A percentile compares a stretch with the other conserved stretches of the same genome.
Conservation (phyloP, 768 basidiomycete genomes). For the Suillus occidentalis region DNA sequence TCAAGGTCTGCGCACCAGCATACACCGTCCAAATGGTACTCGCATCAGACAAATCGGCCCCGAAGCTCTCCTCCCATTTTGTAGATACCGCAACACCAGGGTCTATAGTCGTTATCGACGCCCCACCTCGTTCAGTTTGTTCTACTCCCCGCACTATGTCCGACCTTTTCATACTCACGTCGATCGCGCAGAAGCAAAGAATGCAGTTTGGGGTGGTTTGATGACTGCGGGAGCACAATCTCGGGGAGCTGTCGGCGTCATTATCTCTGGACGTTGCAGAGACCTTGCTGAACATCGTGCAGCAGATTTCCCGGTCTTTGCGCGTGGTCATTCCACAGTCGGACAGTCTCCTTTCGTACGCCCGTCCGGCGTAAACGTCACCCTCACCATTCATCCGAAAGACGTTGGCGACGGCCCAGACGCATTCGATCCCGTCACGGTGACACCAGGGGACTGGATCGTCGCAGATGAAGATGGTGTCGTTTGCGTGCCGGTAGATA, state of each 20-base stretch:
- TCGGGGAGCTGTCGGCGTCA: constrained; percentile 67
- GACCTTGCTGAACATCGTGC: constrained; percentile 78
- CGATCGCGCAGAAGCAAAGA: constrained; percentile 55
- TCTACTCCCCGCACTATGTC: constrained; percentile 14
- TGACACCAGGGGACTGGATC: constrained; percentile 79
- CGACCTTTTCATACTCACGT: neutral
- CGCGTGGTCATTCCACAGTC: constrained; percentile 78
- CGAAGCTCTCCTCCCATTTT: constrained; percentile 70
- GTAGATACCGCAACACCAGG: constrained; percentile 73
- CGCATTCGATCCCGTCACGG: constrained; percentile 51
- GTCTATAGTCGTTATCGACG: constrained; percentile 71
- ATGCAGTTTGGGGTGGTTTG: constrained; percentile 90
- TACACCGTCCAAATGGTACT: constrained; percentile 87
- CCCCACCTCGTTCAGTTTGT: constrained; percentile 60
- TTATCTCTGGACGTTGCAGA: constrained; percentile 84
- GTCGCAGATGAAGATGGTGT: constrained; percentile 90
- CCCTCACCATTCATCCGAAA: constrained; percentile 46
- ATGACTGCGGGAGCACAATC: constrained; percentile 86
- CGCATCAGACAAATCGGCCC: constrained; percentile 54
- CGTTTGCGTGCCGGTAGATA: constrained; percentile 66
- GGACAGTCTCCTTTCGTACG: constrained; percentile 86
- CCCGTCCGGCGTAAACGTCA: constrained; percentile 70
- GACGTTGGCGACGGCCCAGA: constrained; percentile 33
- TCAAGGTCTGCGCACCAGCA: constrained; percentile 70
- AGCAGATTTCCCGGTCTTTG: constrained; percentile 77